Conservation (phyloP, 441 rosid genomes). For the Populus hybrid region DNA sequence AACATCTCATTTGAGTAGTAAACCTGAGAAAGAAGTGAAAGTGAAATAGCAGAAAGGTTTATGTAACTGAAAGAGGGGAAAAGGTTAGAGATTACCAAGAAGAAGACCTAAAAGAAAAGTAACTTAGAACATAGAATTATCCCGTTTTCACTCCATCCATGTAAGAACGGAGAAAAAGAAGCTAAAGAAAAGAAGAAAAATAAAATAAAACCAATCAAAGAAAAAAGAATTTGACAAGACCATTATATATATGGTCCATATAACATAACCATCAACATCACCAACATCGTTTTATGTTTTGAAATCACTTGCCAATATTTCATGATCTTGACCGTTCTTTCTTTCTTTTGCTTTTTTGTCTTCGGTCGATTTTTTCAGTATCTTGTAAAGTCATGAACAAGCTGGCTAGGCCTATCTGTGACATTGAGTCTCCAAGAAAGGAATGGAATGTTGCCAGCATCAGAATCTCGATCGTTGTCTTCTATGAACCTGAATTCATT, state of each 20-base stretch:
- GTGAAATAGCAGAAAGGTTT: constrained; percentile 18
- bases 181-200: not conserved
- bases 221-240: constrained; percentile 24
- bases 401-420: constrained; percentile 66
- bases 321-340: constrained; percentile 26
- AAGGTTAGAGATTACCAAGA: constrained; percentile 14
- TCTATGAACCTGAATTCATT: constrained; percentile 73
- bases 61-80: constrained; percentile 15
- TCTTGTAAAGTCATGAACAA: constrained; percentile 86
- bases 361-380: constrained; percentile 10
- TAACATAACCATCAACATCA: constrained; percentile 34
- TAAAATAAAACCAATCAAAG: not conserved
- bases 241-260: not conserved
- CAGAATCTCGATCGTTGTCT: constrained; percentile 49
- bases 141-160: constrained; percentile 41
- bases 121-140: constrained; percentile 30
- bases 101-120: constrained; percentile 1
- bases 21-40: constrained; percentile 6
- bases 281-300: constrained; percentile 31
- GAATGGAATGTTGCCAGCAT: constrained; percentile 48
- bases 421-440: constrained; percentile 88
- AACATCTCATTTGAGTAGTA: not conserved
- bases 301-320: constrained; percentile 21
- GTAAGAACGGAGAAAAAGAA: constrained; percentile 4
- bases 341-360: not conserved